These are phyloP conservation scores for Apiospora phragmitis DNA, from an alignment of 2,329 filamentous ascomycete species.

Conservation along the genomic window DNA sequence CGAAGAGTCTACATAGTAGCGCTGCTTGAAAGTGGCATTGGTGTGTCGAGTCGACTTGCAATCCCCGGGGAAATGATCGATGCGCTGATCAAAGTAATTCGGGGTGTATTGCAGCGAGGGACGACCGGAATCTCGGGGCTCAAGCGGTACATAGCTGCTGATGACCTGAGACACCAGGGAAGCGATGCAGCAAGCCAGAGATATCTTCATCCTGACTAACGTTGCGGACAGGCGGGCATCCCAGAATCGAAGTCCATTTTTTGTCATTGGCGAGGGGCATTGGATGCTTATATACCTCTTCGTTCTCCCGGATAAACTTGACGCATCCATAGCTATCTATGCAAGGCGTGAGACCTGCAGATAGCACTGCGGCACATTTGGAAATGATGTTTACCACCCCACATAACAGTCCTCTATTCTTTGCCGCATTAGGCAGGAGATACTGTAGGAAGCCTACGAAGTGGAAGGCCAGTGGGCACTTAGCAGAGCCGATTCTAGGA, in stretches of 20 bases:
- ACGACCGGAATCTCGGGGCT: not conserved
- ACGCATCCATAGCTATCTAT: not conserved
- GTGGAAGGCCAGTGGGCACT: not conserved
- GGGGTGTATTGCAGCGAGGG: conserved; percentile 22
- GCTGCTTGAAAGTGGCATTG: conserved; percentile 52
- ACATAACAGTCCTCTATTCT: not conserved
- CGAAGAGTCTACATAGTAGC: conserved; percentile 53
- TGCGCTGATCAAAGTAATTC: conserved; percentile 36
- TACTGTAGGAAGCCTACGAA: not conserved
- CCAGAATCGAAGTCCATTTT: not conserved
- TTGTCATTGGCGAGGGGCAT: not conserved
- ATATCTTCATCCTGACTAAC: not conserved
- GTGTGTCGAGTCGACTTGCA: conserved; percentile 40
- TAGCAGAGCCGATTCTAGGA: not conserved
- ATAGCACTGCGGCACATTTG: not conserved
- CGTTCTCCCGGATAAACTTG: not conserved
- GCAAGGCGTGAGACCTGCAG: not conserved
- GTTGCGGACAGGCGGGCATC: not conserved
- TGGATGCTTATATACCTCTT: not conserved
- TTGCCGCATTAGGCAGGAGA: not conserved
- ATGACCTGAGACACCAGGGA: not conserved
- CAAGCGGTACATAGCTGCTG: not conserved
- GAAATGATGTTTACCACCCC: not conserved
- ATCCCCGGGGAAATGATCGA: conserved; percentile 47
- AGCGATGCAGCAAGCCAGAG: not conserved